Percentiles rank a stretch among this genome's conserved stretches.
phyloP scores from a whole-genome alignment of 2,329 filamentous ascomycete genomes.

The Volutella citrinella region DNA sequence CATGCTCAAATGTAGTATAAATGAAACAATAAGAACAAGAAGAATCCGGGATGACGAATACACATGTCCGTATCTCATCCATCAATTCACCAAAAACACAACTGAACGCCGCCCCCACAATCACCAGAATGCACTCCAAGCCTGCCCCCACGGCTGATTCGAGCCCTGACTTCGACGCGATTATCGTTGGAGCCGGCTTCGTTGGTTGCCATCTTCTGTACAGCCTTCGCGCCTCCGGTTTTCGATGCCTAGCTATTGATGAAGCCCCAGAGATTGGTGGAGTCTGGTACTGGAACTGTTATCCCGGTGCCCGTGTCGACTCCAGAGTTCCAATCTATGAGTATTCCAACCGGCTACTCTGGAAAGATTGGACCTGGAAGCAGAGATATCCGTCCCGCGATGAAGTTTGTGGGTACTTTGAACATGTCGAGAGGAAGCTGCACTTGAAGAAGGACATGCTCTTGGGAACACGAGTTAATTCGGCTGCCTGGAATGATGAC shows the following conservation, averaged over 20 bases:
- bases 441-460: conserved; percentile 21
- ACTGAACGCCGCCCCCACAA: too few species aligned
- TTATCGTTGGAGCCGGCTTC: conserved; percentile 10
- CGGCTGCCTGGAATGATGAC: conserved; percentile 1
- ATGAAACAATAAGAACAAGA: too few species aligned
- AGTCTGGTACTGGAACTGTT: conserved; percentile 12
- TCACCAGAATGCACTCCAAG: too few species aligned
- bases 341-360: conserved; percentile 7
- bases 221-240: conserved; percentile 4
- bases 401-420: conserved; percentile 5
- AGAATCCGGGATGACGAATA: too few species aligned
- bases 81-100: too few species aligned
- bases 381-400: conserved; percentile 8
- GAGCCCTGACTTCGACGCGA: too few species aligned
- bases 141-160: too few species aligned
- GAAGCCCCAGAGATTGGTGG: conserved; percentile 7
- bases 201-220: conserved; percentile 7
- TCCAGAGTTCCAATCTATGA: conserved; percentile 12
- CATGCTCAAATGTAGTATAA: too few species aligned
- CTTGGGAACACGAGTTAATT: conserved; percentile 33
- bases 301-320: conserved; percentile 13
- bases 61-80: too few species aligned
- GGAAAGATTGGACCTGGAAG: conserved; percentile 9
- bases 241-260: conserved; percentile 9
- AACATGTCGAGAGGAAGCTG: conserved; percentile 5